A percentile compares a stretch with the other conserved stretches of the same genome.
phyloP scores from a whole-genome alignment of 768 basidiomycete genomes.

The Tricholoma matsutake region DNA sequence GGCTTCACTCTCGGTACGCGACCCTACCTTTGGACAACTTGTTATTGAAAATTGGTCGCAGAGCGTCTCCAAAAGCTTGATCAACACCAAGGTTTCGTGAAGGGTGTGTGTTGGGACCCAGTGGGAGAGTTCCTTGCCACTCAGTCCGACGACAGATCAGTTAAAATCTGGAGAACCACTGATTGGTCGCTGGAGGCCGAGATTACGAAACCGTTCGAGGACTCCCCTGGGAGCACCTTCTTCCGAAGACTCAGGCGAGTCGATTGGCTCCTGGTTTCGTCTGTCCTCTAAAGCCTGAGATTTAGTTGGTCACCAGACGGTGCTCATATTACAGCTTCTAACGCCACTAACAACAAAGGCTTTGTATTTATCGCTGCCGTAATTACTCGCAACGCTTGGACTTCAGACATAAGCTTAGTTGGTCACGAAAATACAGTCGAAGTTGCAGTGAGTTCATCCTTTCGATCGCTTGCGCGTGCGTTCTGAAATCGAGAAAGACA shows the following conservation, averaged over 20 bases:
- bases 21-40: slow-evolving; percentile 1
- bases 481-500: slow-evolving; percentile 39
- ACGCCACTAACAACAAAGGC: slow-evolving; percentile 93
- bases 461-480: neutral
- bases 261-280: neutral
- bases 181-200: slow-evolving; percentile 88
- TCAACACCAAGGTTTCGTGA: slow-evolving; percentile 93
- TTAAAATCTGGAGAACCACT: slow-evolving; percentile 94
- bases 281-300: neutral
- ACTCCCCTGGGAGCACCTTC: slow-evolving; percentile 93
- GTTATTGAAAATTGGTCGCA: slow-evolving; percentile 27
- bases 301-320: slow-evolving; percentile 97
- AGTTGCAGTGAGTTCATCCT: slow-evolving; percentile 66
- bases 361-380: slow-evolving; percentile 98
- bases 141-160: slow-evolving; percentile 92
- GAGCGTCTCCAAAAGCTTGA: slow-evolving; percentile 83
- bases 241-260: slow-evolving; percentile 82
- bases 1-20: slow-evolving; percentile 80
- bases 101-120: slow-evolving; percentile 98
- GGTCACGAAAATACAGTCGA: slow-evolving; percentile 98
- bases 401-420: slow-evolving; percentile 88
- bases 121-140: slow-evolving; percentile 98
- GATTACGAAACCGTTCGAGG: slow-evolving; percentile 87
- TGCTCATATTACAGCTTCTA: slow-evolving; percentile 96
- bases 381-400: slow-evolving; percentile 87